Conservation (phyloP, 257 asterid species). For the Asclepias syriaca region DNA sequence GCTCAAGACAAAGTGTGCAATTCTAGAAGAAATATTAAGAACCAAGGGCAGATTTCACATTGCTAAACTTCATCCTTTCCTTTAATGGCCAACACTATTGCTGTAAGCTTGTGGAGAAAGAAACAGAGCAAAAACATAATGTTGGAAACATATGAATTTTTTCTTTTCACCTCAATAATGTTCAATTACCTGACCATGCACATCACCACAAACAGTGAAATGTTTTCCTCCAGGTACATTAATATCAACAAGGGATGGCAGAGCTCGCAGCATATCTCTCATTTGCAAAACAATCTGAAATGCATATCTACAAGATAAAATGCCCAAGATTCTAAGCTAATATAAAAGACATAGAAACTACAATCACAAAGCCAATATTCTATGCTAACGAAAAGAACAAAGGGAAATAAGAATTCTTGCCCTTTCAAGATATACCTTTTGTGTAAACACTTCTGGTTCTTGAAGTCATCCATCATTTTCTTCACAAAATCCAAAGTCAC, state of each 20-base stretch:
- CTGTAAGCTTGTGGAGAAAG: neutral
- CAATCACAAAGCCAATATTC: conserved; percentile 2
- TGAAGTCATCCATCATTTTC: conserved; percentile 94
- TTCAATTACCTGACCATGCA: conserved; percentile 94
- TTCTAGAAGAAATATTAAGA: neutral
- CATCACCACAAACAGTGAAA: conserved; percentile 98
- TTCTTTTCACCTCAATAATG: neutral
- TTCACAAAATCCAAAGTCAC: conserved; percentile 88
- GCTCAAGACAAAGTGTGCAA: neutral
- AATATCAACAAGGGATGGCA: conserved; percentile 97
- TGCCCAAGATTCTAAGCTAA: conserved; percentile 7
- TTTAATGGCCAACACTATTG: neutral
- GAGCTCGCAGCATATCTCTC: conserved; percentile 62
- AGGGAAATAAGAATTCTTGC: neutral
- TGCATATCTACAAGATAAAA: conserved; percentile 57
- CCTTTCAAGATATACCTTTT: conserved; percentile 49
- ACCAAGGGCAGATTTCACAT: neutral
- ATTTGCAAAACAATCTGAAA: conserved; percentile 84
- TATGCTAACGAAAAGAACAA: conserved; percentile 1
- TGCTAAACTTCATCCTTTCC: neutral
- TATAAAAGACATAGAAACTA: neutral
- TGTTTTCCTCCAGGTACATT: conserved; percentile 76
- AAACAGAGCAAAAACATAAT: neutral
- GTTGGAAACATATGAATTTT: neutral
- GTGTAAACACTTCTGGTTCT: conserved; percentile 77